phyloP scores from a whole-genome alignment of 192 early-diverging fungal species.

The Geranomyces variabilis region DNA sequence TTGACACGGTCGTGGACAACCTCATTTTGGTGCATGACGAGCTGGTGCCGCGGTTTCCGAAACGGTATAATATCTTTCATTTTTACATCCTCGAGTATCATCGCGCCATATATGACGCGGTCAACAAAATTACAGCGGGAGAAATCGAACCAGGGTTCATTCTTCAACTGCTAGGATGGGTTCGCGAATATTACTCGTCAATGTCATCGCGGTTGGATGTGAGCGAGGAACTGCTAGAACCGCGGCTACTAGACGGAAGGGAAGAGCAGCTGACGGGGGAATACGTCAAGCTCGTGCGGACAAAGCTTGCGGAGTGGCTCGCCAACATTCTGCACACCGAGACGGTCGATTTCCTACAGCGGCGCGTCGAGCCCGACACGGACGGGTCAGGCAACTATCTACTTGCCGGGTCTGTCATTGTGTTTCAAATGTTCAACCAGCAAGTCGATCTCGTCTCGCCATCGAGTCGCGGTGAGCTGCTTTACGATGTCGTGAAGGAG shows the following conservation, averaged over 20 bases:
- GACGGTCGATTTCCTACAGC: slow-evolving; percentile 74
- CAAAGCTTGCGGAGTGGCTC: slow-evolving; percentile 90
- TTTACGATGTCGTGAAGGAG: slow-evolving; percentile 79
- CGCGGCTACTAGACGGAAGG: slow-evolving; percentile 87
- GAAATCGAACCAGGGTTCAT: slow-evolving; percentile 87
- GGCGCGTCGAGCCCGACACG: slow-evolving; percentile 72
- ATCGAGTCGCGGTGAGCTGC: slow-evolving; percentile 84
- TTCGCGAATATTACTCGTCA: slow-evolving; percentile 86
- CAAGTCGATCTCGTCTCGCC: slow-evolving; percentile 88
- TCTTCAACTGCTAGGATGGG: slow-evolving; percentile 82
- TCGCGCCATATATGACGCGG: slow-evolving; percentile 80
- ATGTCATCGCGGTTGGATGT: slow-evolving; percentile 89
- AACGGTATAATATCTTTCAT: slow-evolving; percentile 92
- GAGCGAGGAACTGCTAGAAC: slow-evolving; percentile 85
- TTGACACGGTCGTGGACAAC: slow-evolving; percentile 87
- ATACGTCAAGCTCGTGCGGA: slow-evolving; percentile 87
- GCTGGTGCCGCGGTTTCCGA: slow-evolving; percentile 83
- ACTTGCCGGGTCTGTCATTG: slow-evolving; percentile 78
- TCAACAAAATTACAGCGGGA: slow-evolving; percentile 70
- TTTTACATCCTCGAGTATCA: slow-evolving; percentile 96
- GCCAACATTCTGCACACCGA: slow-evolving; percentile 86
- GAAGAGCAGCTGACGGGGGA: slow-evolving; percentile 88
- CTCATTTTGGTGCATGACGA: slow-evolving; percentile 87
- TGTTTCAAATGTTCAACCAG: slow-evolving; percentile 99
- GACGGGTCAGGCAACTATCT: slow-evolving; percentile 81